Conservation (phyloP, 164 flowering plant species). For the Hamamelis virginiana region DNA sequence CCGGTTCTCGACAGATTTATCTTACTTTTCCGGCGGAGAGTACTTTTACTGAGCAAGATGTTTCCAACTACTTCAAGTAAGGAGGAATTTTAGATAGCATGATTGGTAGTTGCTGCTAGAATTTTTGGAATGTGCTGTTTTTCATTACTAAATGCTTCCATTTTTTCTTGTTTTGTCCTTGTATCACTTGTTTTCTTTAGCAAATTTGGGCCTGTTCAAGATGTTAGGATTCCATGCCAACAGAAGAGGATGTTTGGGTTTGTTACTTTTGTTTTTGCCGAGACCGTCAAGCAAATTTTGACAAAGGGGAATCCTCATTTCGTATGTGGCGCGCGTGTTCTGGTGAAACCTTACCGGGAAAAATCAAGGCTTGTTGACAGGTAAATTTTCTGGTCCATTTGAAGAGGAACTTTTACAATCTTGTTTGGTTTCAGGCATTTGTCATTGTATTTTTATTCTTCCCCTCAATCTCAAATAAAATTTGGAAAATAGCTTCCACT, state of each 20-base stretch:
- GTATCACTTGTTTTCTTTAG: too few relatives aligned
- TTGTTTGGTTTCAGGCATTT: neutral
- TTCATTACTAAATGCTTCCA: neutral
- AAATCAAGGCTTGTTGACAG: slow-evolving; percentile 32
- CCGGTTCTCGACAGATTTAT: slow-evolving; percentile 67
- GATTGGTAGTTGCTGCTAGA: neutral
- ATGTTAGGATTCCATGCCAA: slow-evolving; percentile 82
- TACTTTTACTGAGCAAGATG: slow-evolving; percentile 68
- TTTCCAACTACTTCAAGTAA: slow-evolving; percentile 64
- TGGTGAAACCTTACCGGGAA: slow-evolving; percentile 75
- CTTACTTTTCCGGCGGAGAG: slow-evolving; percentile 77
- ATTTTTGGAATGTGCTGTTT: neutral
- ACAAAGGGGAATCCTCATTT: slow-evolving; percentile 65
- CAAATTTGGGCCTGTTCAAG: slow-evolving; percentile 73
- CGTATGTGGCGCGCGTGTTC: slow-evolving; percentile 72
- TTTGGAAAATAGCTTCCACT: too few relatives aligned
- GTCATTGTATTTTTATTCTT: too few relatives aligned
- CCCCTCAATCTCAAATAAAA: too few relatives aligned
- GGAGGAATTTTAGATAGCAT: slow-evolving; percentile 1
- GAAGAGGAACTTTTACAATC: too few relatives aligned
- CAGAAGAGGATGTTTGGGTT: slow-evolving; percentile 77
- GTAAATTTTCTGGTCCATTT: neutral
- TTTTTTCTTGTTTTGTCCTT: neutral
- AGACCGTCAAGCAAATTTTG: slow-evolving; percentile 54
- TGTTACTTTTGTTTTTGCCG: slow-evolving; percentile 57